A percentile compares a stretch with the other conserved stretches of the same genome.
These are phyloP conservation scores for Polygonum aviculare DNA, from an alignment of 148 eudicot species.

Conservation along the genomic window DNA sequence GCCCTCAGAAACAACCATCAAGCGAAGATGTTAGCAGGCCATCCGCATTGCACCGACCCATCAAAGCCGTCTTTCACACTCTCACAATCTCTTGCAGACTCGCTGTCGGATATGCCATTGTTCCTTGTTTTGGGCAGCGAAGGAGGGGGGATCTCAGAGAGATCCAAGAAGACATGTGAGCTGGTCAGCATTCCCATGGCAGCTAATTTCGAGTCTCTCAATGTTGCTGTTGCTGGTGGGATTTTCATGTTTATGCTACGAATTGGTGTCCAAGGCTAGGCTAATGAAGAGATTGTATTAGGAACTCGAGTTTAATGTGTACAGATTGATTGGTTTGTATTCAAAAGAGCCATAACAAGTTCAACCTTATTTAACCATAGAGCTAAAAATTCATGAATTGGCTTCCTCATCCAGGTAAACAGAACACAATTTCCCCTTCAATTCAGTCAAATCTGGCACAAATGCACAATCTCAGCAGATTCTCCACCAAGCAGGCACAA, in stretches of 20 bases:
- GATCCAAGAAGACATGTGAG: constrained; percentile 40
- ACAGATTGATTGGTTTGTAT: too few species aligned
- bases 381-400: too few species aligned
- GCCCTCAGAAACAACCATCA: constrained; percentile 30
- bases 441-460: too few species aligned
- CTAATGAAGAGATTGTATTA: not conserved
- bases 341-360: too few species aligned
- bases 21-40: constrained; percentile 71
- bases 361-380: too few species aligned
- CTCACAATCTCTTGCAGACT: constrained; percentile 44
- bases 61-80: constrained; percentile 30
- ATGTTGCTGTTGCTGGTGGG: constrained; percentile 90
- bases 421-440: too few species aligned
- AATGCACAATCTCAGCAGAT: too few species aligned
- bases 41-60: constrained; percentile 32
- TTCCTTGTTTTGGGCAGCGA: constrained; percentile 78
- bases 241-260: constrained; percentile 75
- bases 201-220: constrained; percentile 71
- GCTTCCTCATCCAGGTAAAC: too few species aligned
- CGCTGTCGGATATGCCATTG: constrained; percentile 44
- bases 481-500: too few species aligned
- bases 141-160: constrained; percentile 68
- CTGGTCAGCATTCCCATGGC: constrained; percentile 81
- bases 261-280: not conserved
- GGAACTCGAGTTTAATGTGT: too few species aligned